Evolutionary conservation across 495 filamentous ascomycete species (phyloP), one percentile per base, ranked within the genome.

Genomic region (Sordaria brevicollis): DNA sequence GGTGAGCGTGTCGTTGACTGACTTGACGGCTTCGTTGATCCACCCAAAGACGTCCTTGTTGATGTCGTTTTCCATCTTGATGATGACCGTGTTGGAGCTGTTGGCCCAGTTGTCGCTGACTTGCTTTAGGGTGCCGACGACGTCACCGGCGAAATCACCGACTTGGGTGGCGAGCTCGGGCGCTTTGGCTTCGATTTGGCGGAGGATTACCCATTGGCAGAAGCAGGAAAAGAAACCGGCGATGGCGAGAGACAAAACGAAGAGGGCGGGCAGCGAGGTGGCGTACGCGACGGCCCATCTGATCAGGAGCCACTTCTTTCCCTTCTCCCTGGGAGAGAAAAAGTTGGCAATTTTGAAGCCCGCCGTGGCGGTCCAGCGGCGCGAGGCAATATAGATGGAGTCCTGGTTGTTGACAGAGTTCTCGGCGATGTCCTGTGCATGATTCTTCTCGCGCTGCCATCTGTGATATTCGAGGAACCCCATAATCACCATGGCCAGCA

Each of bases 241-340:
- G 3, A 97, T 38, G 31, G 89, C 95, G 31, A 99, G 88, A 11
- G 90, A 90, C 1, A 98, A 87, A 5, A 99, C 87, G 74, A 99
- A 92, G 15, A 99, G 83, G 4, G 94, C 96, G 0, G 93, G 89
- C 0, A 90, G 77, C 5, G 94, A 91, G 1, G 95, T 98, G 17
- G 86, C 87, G 76, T 99, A 99, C 17, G 94, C 91, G 67, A 97
- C 82, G 36, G 87, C 86, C 95, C 95, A 99, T 35, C 95, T 88
- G 2, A 88, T 85, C 11, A 96, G 81, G 19, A 90, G 86, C 73
- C 92, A 89, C 34, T 87, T 84, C 70, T 89, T 90, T 43, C 84
- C 85, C 69, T 83, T 86, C 11, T 13, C 2, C 33, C 11, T 62
- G 37, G 29, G 13, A 7, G 21, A 31, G 79, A 94, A 90, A n/a